A percentile compares a stretch with the other conserved stretches of the same genome.
Conservation (phyloP, 495 filamentous ascomycete species). For the Lichenothelia convexa region DNA sequence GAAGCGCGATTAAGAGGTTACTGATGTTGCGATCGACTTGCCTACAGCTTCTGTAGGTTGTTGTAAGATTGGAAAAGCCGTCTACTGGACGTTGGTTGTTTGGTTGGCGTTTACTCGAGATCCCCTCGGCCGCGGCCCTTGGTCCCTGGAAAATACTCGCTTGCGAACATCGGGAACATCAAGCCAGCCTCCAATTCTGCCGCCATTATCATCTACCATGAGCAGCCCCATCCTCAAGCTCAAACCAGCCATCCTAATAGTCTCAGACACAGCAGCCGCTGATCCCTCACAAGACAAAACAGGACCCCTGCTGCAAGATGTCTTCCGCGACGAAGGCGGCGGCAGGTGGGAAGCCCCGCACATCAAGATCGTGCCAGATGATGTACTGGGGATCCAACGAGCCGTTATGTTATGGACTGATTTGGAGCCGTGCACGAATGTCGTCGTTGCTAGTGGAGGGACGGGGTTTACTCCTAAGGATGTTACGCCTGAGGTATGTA, state of each 20-base stretch:
- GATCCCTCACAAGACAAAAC: slow-evolving; percentile 67
- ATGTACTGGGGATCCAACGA: slow-evolving; percentile 51
- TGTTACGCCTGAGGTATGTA: slow-evolving; percentile 67
- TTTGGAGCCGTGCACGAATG: slow-evolving; percentile 39
- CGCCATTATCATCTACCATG: no score
- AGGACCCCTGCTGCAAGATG: slow-evolving; percentile 39
- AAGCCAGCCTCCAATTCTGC: no score
- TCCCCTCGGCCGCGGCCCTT: no score
- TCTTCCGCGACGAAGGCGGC: slow-evolving; percentile 44
- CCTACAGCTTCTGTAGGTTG: no score
- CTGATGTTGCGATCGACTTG: no score
- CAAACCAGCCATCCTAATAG: slow-evolving; percentile 58
- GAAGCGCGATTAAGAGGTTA: no score
- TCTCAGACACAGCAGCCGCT: slow-evolving; percentile 81
- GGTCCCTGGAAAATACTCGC: no score
- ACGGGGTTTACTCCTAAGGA: slow-evolving; percentile 89
- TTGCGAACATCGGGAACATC: no score
- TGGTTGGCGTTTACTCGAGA: no score
- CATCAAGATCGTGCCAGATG: slow-evolving; percentile 66
- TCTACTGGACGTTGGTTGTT: no score
- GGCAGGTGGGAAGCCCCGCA: slow-evolving; percentile 50
- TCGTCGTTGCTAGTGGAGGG: slow-evolving; percentile 77
- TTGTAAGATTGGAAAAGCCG: no score
- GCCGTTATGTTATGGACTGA: slow-evolving; percentile 54
- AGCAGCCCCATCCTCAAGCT: slow-evolving; percentile 25